Base-by-base conservation (phyloP, 106 monocot species). In the Acorus calamus region DNA sequence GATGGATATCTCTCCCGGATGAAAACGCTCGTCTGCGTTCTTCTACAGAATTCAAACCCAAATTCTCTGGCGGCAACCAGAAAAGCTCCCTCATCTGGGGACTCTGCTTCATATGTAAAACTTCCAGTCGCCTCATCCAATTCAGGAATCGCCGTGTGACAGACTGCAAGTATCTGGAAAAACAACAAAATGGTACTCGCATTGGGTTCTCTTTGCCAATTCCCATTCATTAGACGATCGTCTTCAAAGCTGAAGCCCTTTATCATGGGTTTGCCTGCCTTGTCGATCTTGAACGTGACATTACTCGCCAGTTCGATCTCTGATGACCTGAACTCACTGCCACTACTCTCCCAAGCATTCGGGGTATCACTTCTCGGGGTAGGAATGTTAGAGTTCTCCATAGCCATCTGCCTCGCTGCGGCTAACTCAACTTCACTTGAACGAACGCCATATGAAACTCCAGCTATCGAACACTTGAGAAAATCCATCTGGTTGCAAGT, bases 401-500 rank as follows among this genome's bases (percentile, higher is more conserved):
- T 77, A 3, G 73, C 90, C 78, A 90, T 84, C 11, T 87, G 79
- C 73, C 85, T 84, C 8, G 77, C 86, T 7, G 94, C 90, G 60
- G 94, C 94, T 56, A 96, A 59, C 72, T 96, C 94, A 46, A 90
- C 94, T 70, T 90, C 94, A 70, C 84, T 90, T 42, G 90, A 84
- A 58, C 80, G 60, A 41, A 78, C 69, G 41, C 94, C 94, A 76
- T 96, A 96, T 7, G 90, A 82, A 53, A 87, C 68, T 60, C 94
- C 94, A 28, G 84, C 90, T 67, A 96, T 87, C 7, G 90, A 96
- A 60, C 90, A 90, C 68, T 96, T 96, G 60, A 96, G 81, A 64
- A 96, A 96, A 62, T 96, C 90, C 90, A 96, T 96, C 72, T 96
- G 94, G 55, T 96, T 96, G 77, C 94, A 96, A 7, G 94, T 96